These are phyloP conservation scores for Mortierella sp. DNA, from an alignment of 371 early-diverging fungal genomes.

Conservation along the genomic window DNA sequence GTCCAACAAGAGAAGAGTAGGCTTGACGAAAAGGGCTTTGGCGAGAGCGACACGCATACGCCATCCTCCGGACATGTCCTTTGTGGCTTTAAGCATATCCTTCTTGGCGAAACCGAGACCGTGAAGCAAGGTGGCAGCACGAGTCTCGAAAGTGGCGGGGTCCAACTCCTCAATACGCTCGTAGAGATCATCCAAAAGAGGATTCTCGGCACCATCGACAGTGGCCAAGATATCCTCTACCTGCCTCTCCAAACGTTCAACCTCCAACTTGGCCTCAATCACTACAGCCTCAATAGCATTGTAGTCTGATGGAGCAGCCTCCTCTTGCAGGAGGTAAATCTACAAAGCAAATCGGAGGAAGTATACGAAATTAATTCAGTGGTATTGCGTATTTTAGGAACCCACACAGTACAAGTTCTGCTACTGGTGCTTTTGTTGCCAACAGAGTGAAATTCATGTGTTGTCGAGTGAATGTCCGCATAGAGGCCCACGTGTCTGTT, in stretches of 20 bases:
- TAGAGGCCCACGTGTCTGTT: background rate
- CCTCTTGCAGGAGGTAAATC: constrained; percentile 95
- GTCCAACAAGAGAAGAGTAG: constrained; percentile 97
- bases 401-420: too few relatives aligned
- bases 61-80: constrained; percentile 99
- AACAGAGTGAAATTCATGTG: background rate
- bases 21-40: constrained; percentile 95
- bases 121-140: constrained; percentile 91
- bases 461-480: background rate
- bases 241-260: constrained; percentile 89
- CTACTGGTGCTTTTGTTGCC: too few relatives aligned
- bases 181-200: constrained; percentile 92
- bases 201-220: constrained; percentile 89
- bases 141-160: constrained; percentile 93
- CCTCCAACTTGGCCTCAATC: constrained; percentile 89
- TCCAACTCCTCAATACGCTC: constrained; percentile 96
- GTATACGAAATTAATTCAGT: background rate
- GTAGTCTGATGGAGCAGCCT: constrained; percentile 93
- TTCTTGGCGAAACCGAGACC: constrained; percentile 95
- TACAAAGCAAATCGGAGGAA: constrained; percentile 17
- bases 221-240: constrained; percentile 89
- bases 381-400: background rate
- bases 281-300: constrained; percentile 94
- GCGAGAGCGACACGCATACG: constrained; percentile 98
- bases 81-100: constrained; percentile 90